These are phyloP conservation scores for Kuraishia borneana DNA, from an alignment of 805 yeast species.

Conservation along the genomic window DNA sequence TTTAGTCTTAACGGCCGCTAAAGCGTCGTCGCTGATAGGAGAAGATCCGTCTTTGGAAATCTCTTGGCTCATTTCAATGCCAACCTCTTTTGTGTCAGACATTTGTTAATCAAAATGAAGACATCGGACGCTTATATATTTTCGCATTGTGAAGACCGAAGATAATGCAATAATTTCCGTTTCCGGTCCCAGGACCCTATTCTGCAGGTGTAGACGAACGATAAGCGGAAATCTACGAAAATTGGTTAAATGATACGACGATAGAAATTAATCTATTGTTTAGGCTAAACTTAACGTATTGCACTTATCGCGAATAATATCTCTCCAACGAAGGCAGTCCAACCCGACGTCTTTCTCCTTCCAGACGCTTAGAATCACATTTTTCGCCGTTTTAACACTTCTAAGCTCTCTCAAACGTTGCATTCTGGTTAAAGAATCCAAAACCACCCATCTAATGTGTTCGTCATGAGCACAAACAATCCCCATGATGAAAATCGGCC, in stretches of 20 bases:
- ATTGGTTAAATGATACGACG: not conserved
- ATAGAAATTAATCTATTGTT: constrained; percentile 1
- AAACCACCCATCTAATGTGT: constrained; percentile 26
- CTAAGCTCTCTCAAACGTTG: constrained; percentile 24
- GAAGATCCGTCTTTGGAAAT: no score
- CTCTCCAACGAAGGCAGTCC: constrained; percentile 21
- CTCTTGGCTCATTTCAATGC: not conserved
- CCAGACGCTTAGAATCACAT: constrained; percentile 25
- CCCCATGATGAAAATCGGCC: constrained; percentile 31
- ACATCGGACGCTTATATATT: no score
- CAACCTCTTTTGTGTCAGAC: not conserved
- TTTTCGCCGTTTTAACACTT: constrained; percentile 24
- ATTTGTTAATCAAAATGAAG: no score
- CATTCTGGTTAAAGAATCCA: constrained; percentile 21
- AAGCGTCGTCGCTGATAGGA: not conserved
- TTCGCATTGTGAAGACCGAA: no score
- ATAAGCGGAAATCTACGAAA: no score
- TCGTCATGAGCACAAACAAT: constrained; percentile 19
- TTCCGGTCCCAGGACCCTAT: not conserved
- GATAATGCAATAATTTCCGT: no score
- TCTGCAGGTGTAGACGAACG: no score
- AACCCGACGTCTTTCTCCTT: constrained; percentile 24
- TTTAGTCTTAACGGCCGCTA: not conserved
- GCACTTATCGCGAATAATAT: constrained; percentile 23
- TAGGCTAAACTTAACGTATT: constrained; percentile 27